These are phyloP conservation scores for Xylaria arbuscula DNA, from an alignment of 2,329 filamentous ascomycete species.

Conservation along the genomic window DNA sequence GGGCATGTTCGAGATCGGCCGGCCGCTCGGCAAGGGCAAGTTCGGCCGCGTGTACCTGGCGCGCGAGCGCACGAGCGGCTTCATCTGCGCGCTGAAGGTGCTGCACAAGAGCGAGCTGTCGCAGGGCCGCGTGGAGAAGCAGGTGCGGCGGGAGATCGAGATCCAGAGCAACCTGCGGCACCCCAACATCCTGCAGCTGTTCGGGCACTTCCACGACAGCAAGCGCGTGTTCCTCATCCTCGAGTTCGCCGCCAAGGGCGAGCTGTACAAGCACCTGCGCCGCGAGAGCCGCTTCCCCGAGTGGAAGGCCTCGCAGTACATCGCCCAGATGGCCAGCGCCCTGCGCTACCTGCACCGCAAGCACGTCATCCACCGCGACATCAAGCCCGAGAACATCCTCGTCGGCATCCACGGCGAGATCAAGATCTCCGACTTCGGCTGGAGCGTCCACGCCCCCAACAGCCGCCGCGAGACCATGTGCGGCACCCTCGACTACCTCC, in stretches of 20 bases:
- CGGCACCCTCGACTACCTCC: conserved; percentile 95
- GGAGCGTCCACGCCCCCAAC: conserved; percentile 97
- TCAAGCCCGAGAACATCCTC: conserved; percentile 97
- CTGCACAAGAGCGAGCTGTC: conserved; percentile 86
- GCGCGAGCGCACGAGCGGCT: conserved; percentile 80
- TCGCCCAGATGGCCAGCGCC: conserved; percentile 91
- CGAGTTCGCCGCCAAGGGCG: conserved; percentile 86
- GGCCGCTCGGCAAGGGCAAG: conserved; percentile 86
- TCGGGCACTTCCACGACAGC: conserved; percentile 89
- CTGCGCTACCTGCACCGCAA: conserved; percentile 94
- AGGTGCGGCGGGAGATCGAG: conserved; percentile 87
- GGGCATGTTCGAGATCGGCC: conserved; percentile 93
- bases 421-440: conserved; percentile 98
- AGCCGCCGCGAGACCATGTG: conserved; percentile 95
- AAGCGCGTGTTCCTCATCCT: conserved; percentile 89
- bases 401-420: conserved; percentile 97
- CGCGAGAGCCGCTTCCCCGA: conserved; percentile 84
- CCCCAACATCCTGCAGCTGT: conserved; percentile 85
- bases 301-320: conserved; percentile 87
- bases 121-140: conserved; percentile 82
- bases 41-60: conserved; percentile 89
- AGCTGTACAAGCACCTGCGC: conserved; percentile 87
- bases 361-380: conserved; percentile 96
- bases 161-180: conserved; percentile 89
- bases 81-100: conserved; percentile 88